A percentile compares a stretch with the other conserved stretches of the same genome.
These are phyloP conservation scores for Apiotrichum mycotoxinovorans DNA, from an alignment of 1,284 basidiomycete species.

Conservation along the genomic window DNA sequence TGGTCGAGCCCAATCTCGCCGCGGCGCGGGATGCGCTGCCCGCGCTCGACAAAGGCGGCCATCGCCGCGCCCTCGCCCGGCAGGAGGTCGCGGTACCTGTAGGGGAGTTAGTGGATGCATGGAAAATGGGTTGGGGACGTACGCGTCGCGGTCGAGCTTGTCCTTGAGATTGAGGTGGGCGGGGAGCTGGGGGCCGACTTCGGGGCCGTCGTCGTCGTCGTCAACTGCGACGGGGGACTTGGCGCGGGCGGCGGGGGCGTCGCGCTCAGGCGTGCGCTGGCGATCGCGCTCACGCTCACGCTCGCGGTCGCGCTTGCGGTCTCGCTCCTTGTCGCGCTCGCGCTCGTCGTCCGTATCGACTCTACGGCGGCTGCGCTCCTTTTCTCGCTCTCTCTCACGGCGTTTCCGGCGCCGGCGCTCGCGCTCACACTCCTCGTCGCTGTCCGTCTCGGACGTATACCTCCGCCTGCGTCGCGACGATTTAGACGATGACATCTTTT, in stretches of 20 bases:
- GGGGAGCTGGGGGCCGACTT: conserved; percentile 61
- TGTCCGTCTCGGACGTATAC: conserved; percentile 54
- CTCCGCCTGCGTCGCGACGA: conserved; percentile 43
- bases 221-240: conserved; percentile 12
- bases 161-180: conserved; percentile 52
- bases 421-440: conserved; percentile 61
- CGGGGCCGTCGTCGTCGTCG: conserved; percentile 60
- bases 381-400: no score
- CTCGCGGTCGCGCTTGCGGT: neutral
- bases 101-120: neutral
- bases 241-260: conserved; percentile 36
- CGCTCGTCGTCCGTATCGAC: conserved; percentile 36
- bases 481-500: conserved; percentile 15
- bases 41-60: conserved; percentile 89
- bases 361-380: conserved; percentile 50
- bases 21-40: conserved; percentile 90
- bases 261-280: neutral
- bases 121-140: conserved; percentile 48
- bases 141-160: conserved; percentile 57
- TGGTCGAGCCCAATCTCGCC: conserved; percentile 94
- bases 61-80: conserved; percentile 95
- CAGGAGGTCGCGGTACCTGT: conserved; percentile 70
- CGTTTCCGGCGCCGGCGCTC: conserved; percentile 57
- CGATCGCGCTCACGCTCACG: neutral
- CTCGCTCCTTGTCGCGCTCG: conserved; percentile 31